phyloP scores from a whole-genome alignment of 2,329 filamentous ascomycete species.

The Scorias spongiosa region DNA sequence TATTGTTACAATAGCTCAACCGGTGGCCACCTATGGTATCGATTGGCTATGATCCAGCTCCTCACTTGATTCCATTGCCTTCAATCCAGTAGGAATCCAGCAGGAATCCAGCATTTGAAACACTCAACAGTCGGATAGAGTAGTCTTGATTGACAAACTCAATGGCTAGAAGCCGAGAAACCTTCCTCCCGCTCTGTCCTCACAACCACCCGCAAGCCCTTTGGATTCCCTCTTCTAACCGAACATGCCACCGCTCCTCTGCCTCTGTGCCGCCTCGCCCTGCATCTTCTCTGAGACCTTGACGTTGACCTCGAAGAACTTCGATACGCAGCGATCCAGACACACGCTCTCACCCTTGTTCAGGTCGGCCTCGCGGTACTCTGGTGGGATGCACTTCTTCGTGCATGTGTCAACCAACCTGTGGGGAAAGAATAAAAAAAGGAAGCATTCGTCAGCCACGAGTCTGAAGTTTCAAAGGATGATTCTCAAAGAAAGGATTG shows the following conservation, averaged over 20 bases:
- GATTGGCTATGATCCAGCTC: no score
- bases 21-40: no score
- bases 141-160: no score
- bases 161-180: no score
- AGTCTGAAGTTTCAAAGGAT: no score
- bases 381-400: constrained; percentile 79
- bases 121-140: no score
- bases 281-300: constrained; percentile 97
- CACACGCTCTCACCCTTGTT: constrained; percentile 99
- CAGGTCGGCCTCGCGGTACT: constrained; percentile 90
- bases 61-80: no score
- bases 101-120: no score
- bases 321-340: constrained; percentile 89
- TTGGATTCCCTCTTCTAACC: neutral
- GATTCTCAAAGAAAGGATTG: neutral
- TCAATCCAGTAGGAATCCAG: no score
- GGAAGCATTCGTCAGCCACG: neutral
- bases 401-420: constrained; percentile 71
- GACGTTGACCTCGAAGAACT: constrained; percentile 98
- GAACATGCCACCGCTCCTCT: neutral
- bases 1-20: no score
- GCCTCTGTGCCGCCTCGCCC: constrained; percentile 48
- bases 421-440: neutral
- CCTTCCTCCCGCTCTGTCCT: no score
- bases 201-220: no score